Conservation (phyloP, 108 stramenopile species). For the Mayamaea pseudoterrestris region DNA sequence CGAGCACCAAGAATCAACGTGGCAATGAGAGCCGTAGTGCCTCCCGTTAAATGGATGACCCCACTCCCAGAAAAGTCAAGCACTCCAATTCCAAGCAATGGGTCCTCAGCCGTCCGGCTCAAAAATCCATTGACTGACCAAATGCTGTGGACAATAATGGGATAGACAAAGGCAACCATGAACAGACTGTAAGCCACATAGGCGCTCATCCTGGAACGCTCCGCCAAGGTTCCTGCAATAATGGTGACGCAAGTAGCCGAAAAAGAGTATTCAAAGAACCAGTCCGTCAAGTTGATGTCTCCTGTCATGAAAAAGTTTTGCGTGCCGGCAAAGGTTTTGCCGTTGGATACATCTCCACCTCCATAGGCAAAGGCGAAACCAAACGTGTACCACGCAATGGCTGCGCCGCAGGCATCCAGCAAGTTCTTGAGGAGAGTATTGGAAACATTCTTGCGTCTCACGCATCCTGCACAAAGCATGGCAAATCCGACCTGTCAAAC, state of each 20-base stretch:
- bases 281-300: conserved; percentile 57
- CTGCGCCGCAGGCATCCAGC: conserved; percentile 74
- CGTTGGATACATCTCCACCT: conserved; percentile 12
- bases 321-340: conserved; percentile 39
- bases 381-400: conserved; percentile 53
- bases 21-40: conserved; percentile 43
- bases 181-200: conserved; percentile 67
- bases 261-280: conserved; percentile 79
- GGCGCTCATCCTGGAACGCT: conserved; percentile 61
- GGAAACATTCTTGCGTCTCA: conserved; percentile 71
- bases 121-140: conserved; percentile 80
- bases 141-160: conserved; percentile 67
- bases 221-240: conserved; percentile 58
- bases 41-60: conserved; percentile 71
- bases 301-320: conserved; percentile 38
- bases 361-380: conserved; percentile 80
- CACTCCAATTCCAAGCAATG: conserved; percentile 33
- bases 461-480: conserved; percentile 74
- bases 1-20: conserved; percentile 38
- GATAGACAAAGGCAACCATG: conserved; percentile 83
- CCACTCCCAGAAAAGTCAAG: conserved; percentile 73
- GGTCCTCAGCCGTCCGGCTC: conserved; percentile 34
- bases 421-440: conserved; percentile 87
- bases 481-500: conserved; percentile 83
- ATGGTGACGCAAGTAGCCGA: conserved; percentile 62